Conservation (phyloP, 768 basidiomycete genomes). For the Pholiota conissans region DNA sequence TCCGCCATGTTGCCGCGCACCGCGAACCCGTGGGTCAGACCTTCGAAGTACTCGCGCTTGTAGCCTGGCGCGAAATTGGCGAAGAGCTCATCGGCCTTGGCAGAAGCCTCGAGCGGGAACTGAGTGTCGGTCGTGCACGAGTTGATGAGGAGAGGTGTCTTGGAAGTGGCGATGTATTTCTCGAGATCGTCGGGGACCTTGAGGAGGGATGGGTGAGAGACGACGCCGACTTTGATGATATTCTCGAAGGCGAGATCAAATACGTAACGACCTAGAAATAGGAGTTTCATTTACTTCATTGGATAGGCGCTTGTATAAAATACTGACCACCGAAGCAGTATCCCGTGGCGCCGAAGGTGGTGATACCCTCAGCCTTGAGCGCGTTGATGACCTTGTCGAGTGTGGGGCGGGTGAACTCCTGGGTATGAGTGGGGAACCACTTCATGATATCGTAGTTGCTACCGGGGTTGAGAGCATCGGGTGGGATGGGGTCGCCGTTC, state of each 20-base stretch:
- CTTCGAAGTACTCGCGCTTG: conserved; percentile 46
- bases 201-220: conserved; percentile 64
- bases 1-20: conserved; percentile 48
- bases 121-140: conserved; percentile 52
- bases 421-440: conserved; percentile 47
- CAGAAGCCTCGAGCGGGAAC: conserved; percentile 50
- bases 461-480: conserved; percentile 33
- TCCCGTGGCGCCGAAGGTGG: conserved; percentile 56
- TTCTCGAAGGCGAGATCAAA: conserved; percentile 65
- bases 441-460: conserved; percentile 34
- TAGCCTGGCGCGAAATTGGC: conserved; percentile 52
- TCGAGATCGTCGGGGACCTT: conserved; percentile 60
- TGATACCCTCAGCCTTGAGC: conserved; percentile 61
- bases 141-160: conserved; percentile 67
- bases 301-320: no score
- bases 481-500: conserved; percentile 39
- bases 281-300: no score
- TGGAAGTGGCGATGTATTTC: conserved; percentile 47
- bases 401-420: conserved; percentile 40
- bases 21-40: conserved; percentile 56
- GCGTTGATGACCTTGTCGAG: conserved; percentile 57
- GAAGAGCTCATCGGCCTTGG: conserved; percentile 49
- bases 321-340: conserved; percentile 69
- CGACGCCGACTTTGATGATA: conserved; percentile 45
- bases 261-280: conserved; percentile 53